Base-by-base conservation (phyloP, 2,329 filamentous ascomycete genomes). In the Plenodomus lindquistii region DNA sequence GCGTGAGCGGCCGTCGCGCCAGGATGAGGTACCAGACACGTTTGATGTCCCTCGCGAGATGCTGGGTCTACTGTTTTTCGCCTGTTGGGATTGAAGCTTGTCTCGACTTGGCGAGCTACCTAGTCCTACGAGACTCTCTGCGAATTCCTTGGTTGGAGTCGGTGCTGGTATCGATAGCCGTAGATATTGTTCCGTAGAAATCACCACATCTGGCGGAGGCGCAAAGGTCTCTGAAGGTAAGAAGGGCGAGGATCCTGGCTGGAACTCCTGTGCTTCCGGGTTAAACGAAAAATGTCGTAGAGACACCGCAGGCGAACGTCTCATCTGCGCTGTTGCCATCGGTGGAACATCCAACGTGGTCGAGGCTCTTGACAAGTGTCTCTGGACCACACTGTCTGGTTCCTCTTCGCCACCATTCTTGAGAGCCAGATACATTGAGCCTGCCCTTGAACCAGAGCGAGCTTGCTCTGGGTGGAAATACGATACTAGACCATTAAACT, bases 401-500 rank as follows among this genome's bases (percentile, higher is more conserved):
- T 48, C 55, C 8, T 48, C 46, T 11, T 46, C 43, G 20, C 18
- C 47, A 4, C 54, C 52, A 19, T 40, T 62, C 31, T 59, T 65
- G 39, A 65, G 51, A 4, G 62, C 48, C 22, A 67, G 58, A 41
- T 60, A 62, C 48, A 65, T 48, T 7, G 63, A 61, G 34, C 59
- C 58, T 36, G 62, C 57, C 40, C 67, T 66, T 13, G 66, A 65
- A 20, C 53, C 60, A 22, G 46, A 60, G 40, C 63, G 62, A 45
- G 49, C 36, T 41, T 34, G 22, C 39, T 57, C 53, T 31, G 11
- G 44, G 11, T 64, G 61, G 29, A 70, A 70, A 47, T 73, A 72
- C 1, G 70, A 67, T 9, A 71, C 65, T 4, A 76, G 59, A 0
- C 75, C 75, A 41, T 80, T 78, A 48, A 81, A 80, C 55, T 84